Evolutionary conservation across 164 flowering plant genomes (phyloP), one percentile per base, ranked within the genome.

Genomic region (Brasenia schreberi): DNA sequence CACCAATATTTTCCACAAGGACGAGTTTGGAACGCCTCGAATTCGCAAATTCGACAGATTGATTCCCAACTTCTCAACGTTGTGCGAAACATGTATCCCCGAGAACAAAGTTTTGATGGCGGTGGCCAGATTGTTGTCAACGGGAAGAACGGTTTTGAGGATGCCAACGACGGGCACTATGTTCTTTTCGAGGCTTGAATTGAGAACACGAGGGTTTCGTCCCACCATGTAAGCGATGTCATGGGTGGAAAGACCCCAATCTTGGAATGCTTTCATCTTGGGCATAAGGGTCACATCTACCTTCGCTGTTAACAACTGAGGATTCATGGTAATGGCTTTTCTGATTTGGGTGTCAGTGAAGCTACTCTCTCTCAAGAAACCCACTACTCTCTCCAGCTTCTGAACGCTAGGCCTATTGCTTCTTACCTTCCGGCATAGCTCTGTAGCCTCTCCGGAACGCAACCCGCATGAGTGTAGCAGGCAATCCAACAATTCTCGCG

Each of bases 301-400:
- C 1, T 49, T 61, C 6, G 23, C 17, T 6, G 43, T 43, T 5
- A 70, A 56, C 12, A 65, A n/a, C 5, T 18, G 49, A 45, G 68
- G 68, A 11, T 7, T 27, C 4, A 4, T 19, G 3, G 65, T 60
- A 49, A 70, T 66, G 61, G 66, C 18, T 44, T 42, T 52, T 14
- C n/a, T 62, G 44, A 70, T 66, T 42, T 70, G 68, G 53, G 68
- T 52, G 19, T 70, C 68, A n/a, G 62, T 61, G 69, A 70, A 70
- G 45, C 73, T 67, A 19, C 45, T 60, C 52, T 66, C 27, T 61
- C 62, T 45, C 39, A 70, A 59, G 19, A 66, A 45, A 18, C 49
- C 6, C 11, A 63, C 19, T 14, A 70, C 65, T 43, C 19, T 27
- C 56, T 61, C 43, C 6, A 59, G 11, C 5, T 62, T 62, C 39